These are phyloP conservation scores for Talaromyces sp. DNA, from an alignment of 2,329 filamentous ascomycete genomes.

Conservation along the genomic window DNA sequence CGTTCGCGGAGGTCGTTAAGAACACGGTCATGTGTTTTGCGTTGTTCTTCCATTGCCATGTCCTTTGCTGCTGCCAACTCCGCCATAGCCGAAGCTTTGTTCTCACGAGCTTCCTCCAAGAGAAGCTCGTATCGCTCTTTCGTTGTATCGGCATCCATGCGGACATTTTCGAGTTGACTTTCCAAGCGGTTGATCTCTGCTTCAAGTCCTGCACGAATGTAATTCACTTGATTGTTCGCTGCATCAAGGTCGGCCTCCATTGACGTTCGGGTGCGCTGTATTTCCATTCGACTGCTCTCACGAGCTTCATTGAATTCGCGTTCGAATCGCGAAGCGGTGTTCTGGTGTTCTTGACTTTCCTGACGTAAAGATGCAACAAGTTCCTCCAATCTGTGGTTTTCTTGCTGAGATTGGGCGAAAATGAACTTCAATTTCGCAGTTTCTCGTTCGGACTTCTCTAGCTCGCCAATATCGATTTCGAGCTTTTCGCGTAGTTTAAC, in stretches of 20 bases:
- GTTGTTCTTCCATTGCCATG: constrained; percentile 55
- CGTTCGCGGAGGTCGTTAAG: constrained; percentile 72
- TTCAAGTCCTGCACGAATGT: constrained; percentile 76
- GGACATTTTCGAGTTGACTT: constrained; percentile 71
- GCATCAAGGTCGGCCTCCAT: constrained; percentile 79
- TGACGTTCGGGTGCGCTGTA: constrained; percentile 73
- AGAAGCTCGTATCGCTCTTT: constrained; percentile 80
- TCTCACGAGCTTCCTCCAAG: constrained; percentile 73
- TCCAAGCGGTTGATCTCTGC: constrained; percentile 71
- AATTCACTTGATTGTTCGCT: constrained; percentile 81
- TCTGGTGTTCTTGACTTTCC: constrained; percentile 67
- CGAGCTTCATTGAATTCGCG: constrained; percentile 81
- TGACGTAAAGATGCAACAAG: constrained; percentile 48
- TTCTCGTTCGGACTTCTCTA: constrained; percentile 70
- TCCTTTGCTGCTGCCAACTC: constrained; percentile 55
- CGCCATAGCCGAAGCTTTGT: constrained; percentile 59
- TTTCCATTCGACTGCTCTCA: constrained; percentile 73
- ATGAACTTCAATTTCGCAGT: constrained; percentile 76
- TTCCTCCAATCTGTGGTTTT: constrained; percentile 63
- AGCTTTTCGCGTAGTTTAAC: constrained; percentile 60
- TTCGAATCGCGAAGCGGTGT: constrained; percentile 66
- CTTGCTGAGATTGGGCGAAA: constrained; percentile 61
- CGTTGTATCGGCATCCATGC: constrained; percentile 74
- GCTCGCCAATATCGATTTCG: constrained; percentile 57
- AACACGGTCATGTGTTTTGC: constrained; percentile 66